Base-by-base conservation (phyloP, 257 asterid species). In the Agastache rugosa region DNA sequence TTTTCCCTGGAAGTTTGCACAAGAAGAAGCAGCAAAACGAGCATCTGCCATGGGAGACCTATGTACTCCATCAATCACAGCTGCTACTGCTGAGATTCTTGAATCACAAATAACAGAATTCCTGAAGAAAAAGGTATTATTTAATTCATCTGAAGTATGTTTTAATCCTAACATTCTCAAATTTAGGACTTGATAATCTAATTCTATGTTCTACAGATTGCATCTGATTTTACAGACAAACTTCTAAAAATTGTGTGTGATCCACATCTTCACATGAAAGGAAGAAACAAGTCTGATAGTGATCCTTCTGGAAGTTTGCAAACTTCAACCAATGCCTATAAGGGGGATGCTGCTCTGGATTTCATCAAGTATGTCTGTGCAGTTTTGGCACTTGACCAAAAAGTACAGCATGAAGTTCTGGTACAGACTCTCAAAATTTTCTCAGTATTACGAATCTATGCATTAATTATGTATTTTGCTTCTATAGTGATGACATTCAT, bases 351-450 rank as follows among this genome's bases (percentile, higher is more conserved):
- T 77, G 91, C 96, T 69, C 85, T 94, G 61, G 98, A 92, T 85
- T 94, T 94, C 81, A 89, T 94, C 79, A 94, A 94, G 88, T 79
- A 90, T 82, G 91, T 90, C 69, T 92, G 93, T 76, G 97, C 97
- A 53, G 98, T 90, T 84, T 82, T 94, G 85, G 89, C 93, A 79
- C 96, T 94, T 76, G 99, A 94, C 85, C 89, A 87, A 79, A 89
- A 83, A 67, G 98, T 94, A 82, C 96, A 92, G 86, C 95, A 94
- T 83, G 98, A 94, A 84, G 91, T 94, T 76, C 89, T 94, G 95
- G 98, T 94, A 94, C 79, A 62, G 81, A 78, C 75, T 59, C 69
- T 59, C 11, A 65, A 11, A 31, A 34, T 73, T 66, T 59, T 54
- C 29, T 44, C 64, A 59, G 66, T 74, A 41, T 61, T 9, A 61